Base-by-base conservation (phyloP, 768 basidiomycete genomes). In the Cystofilobasidium macerans region DNA sequence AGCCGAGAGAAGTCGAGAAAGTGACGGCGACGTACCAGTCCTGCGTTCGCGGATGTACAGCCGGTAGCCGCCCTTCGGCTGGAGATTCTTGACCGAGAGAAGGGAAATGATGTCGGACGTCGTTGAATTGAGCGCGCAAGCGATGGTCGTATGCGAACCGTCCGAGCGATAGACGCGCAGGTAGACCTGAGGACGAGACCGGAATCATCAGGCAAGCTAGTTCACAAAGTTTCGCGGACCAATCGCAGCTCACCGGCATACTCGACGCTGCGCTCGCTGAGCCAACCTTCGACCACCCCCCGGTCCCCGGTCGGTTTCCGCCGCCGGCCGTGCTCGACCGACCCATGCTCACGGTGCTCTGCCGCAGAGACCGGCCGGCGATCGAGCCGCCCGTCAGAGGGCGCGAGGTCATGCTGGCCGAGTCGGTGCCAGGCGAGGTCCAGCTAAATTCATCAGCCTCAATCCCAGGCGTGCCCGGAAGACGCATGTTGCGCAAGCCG, bases 111-210 rank as follows among this genome's bases (percentile, higher is more conserved):
- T 74, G 32, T 85, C 82, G 14, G 80, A 80, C 3, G 89, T 88
- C 1, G 86, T 89, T 13, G 85, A 82, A 22, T 78, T 75, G 56
- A 86, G 77, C 0, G 81, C 80, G 58, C 88, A 83, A 18, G 81
- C 78, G 30, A 87, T 81, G 64, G 87, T 82, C 65, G 87, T 85
- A 73, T 84, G 88, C 12, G 83, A 81, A 54, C 82, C 82, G 71
- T 88, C 85, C 56, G 82, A 81, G 22, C 85, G 82, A 73, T 89
- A 87, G 65, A 95, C 85, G 53, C 90, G 83, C 65, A 94, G 83
- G 67, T 78, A 80, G 71, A 83, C 85, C 75, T 76, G 40, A 6
- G 11, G 18, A 7, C 1, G 2, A 57, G 32, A 20, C 33, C 13
- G 30, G 22, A 26, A 0, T 0, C 0, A 38, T 26, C 22, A 47